Percentiles rank a stretch among this genome's conserved stretches.
Evolutionary conservation across 2,329 filamentous ascomycete species (phyloP).

Genomic region (Lachnellula suecica): DNA sequence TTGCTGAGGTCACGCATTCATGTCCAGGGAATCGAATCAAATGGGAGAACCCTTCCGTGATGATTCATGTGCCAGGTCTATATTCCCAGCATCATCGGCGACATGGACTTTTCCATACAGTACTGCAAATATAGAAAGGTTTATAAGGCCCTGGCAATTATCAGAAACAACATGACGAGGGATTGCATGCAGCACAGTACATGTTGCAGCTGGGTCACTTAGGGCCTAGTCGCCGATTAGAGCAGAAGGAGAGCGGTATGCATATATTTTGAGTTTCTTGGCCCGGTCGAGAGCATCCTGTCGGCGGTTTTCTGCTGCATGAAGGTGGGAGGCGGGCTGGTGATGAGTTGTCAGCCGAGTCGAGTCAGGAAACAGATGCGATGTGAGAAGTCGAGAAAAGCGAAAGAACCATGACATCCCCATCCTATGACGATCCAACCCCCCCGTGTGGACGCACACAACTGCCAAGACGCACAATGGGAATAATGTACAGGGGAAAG

Average conservation of each 20-base stretch:
- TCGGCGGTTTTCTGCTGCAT: constrained; percentile 8
- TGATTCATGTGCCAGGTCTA: no score
- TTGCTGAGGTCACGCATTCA: neutral
- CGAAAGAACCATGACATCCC: neutral
- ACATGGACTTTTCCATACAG: no score
- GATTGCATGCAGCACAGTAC: no score
- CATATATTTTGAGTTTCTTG: constrained; percentile 6
- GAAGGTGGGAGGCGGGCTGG: constrained; percentile 3
- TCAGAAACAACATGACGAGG: no score
- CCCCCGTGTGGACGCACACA: neutral
- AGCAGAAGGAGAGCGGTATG: neutral
- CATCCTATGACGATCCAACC: neutral
- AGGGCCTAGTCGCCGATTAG: no score
- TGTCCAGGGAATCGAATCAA: neutral
- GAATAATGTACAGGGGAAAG: neutral
- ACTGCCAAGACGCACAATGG: neutral
- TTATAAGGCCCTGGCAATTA: no score
- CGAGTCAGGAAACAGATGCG: neutral
- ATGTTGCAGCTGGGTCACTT: no score
- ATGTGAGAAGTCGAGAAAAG: neutral
- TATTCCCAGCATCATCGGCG: no score
- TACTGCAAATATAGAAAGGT: no score
- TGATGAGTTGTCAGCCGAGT: constrained; percentile 13
- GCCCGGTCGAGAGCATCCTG: constrained; percentile 11
- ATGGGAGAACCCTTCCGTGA: neutral